phyloP scores from a whole-genome alignment of 805 yeast genomes.

The Hanseniaspora pseudoguilliermondii region DNA sequence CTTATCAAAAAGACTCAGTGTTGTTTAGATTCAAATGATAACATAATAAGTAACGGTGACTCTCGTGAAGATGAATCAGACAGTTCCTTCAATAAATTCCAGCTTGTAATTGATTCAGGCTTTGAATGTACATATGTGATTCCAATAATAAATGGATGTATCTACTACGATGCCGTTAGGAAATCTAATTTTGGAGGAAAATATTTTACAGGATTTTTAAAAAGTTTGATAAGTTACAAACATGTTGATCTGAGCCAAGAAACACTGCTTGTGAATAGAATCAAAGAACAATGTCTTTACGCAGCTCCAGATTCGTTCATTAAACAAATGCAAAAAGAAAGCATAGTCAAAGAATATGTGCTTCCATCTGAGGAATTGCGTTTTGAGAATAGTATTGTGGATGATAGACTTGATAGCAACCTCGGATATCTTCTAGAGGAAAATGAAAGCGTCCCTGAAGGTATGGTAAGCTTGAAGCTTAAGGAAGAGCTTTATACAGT shows the following conservation, averaged over 20 bases:
- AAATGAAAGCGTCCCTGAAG: conserved; percentile 22
- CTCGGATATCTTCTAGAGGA: conserved; percentile 52
- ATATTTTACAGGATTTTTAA: conserved; percentile 63
- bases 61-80: not conserved
- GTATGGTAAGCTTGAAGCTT: conserved; percentile 52
- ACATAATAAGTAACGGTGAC: not conserved
- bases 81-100: conserved; percentile 41
- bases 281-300: conserved; percentile 51
- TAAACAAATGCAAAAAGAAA: conserved; percentile 23
- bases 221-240: conserved; percentile 77
- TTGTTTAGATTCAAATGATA: conserved; percentile 20
- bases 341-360: conserved; percentile 50
- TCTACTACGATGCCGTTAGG: conserved; percentile 62
- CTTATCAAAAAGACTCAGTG: conserved; percentile 11
- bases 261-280: conserved; percentile 65
- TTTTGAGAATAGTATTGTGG: not conserved
- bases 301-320: conserved; percentile 39
- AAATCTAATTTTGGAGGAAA: conserved; percentile 82
- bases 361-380: conserved; percentile 43
- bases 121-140: conserved; percentile 75
- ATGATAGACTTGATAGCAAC: conserved; percentile 31
- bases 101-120: conserved; percentile 77
- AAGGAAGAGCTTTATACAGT: conserved; percentile 77
- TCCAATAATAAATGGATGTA: conserved; percentile 69
- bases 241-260: conserved; percentile 92